Conservation (phyloP, 139 green algal species). For the Chlamydomonas incerta region DNA sequence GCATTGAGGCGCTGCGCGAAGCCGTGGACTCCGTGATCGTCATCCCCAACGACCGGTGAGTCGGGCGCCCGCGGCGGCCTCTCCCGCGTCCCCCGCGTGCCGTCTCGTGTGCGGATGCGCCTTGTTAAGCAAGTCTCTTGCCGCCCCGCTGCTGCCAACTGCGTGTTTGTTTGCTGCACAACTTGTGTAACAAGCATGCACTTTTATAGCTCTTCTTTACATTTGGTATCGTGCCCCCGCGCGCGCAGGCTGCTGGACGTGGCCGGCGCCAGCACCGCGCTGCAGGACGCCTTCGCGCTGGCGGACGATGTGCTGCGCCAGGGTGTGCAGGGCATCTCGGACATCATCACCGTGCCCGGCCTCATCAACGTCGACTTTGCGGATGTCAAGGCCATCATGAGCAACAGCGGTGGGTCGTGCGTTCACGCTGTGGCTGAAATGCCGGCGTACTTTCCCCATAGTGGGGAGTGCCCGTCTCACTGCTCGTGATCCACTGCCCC, state of each 20-base stretch:
- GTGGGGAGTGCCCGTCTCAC: too few species aligned
- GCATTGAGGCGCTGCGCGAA: slow-evolving; percentile 80
- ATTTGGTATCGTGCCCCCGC: too few species aligned
- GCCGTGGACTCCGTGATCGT: slow-evolving; percentile 80
- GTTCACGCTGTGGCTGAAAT: too few species aligned
- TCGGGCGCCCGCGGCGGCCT: neutral
- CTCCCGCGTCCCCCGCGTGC: too few species aligned
- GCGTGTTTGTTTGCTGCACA: too few species aligned
- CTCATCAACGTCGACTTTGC: slow-evolving; percentile 99
- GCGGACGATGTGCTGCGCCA: slow-evolving; percentile 97
- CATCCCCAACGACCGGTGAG: slow-evolving; percentile 89
- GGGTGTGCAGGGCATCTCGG: slow-evolving; percentile 92
- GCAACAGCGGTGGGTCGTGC: slow-evolving; percentile 72
- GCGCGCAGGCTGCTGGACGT: slow-evolving; percentile 84
- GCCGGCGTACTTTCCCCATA: too few species aligned
- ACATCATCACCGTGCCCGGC: slow-evolving; percentile 98
- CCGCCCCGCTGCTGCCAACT: too few species aligned
- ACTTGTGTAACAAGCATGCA: too few species aligned
- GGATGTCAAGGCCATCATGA: slow-evolving; percentile 97
- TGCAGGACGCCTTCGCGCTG: slow-evolving; percentile 96
- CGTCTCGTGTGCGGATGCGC: too few species aligned
- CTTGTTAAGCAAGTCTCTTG: too few species aligned
- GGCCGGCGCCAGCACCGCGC: slow-evolving; percentile 80
- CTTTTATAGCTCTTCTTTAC: too few species aligned
- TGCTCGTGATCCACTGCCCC: too few species aligned